Base-by-base conservation (phyloP, 352 stramenopile species). In the Hyaloperonospora brassicae region DNA sequence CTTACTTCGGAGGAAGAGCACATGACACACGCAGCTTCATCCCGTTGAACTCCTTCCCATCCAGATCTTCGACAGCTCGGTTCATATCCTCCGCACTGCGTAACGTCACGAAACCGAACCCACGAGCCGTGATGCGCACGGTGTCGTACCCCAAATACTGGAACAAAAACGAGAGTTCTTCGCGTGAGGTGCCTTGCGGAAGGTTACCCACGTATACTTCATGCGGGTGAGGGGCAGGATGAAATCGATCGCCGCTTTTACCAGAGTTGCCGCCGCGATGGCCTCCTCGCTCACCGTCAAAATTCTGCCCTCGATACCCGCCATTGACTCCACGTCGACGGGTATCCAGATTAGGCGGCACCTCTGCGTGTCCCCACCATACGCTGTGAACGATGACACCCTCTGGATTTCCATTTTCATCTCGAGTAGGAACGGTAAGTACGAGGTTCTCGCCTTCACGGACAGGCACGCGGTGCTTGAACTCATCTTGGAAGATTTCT, bases 161-260 rank as follows among this genome's bases (percentile, higher is more conserved):
- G 53, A 92, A 92, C 34, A 92, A 55, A 57, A 87, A 88, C 12
- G 73, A 81, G 8, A 92, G 65, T 52, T 92, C 79, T 52, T 88
- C 79, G 1, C 82, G 71, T n/a, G 77, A 84, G 17, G 82, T 89
- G 25, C 81, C 82, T 24, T 83, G 79, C 4, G 82, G 82, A n/a
- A 92, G 52, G 41, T 92, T 92, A 22, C 82, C 82, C 38, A 92
- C 82, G 57, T 89, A 92, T 24, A 92, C 77, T 50, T 92, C 82
- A 42, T 73, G 87, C 24, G 81, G 76, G 53, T 89, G 76, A 44
- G 77, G 79, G 1, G 75, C 68, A 2, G 65, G 50, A 27, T 74
- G 62, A 62, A 84, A 87, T 7, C 74, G 56, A 11, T 68, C 61
- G 0, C 73, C 68, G 30, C 71, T 62, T 52, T 59, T 56, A 6